phyloP scores from a whole-genome alignment of 495 filamentous ascomycete genomes.

The Hapsidospora chrysogenum region DNA sequence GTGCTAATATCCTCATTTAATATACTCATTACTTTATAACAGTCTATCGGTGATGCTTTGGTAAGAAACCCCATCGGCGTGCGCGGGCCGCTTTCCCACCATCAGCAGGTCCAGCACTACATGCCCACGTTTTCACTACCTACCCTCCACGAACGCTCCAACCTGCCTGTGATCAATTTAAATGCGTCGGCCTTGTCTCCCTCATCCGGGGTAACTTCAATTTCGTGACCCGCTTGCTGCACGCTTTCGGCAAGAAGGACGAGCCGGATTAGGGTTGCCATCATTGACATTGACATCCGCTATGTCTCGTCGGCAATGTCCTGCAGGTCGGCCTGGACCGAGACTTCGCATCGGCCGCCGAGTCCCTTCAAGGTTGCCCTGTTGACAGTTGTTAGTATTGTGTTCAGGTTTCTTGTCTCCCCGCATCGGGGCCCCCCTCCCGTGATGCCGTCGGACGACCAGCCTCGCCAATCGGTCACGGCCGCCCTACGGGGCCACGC shows the following conservation, averaged over 20 bases:
- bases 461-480: too few species aligned
- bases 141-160: not conserved
- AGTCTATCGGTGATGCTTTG: too few species aligned
- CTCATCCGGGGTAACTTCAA: not conserved
- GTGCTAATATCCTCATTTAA: too few species aligned
- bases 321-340: too few species aligned
- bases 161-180: too few species aligned
- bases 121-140: not conserved
- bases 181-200: not conserved
- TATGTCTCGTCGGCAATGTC: not conserved
- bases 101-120: not conserved
- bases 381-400: too few species aligned
- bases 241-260: not conserved
- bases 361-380: not conserved
- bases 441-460: too few species aligned
- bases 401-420: too few species aligned
- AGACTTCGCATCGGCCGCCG: not conserved
- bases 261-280: not conserved
- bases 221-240: not conserved
- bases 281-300: not conserved
- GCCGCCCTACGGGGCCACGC: too few species aligned
- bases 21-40: too few species aligned
- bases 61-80: too few species aligned
- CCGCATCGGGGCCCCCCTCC: too few species aligned
- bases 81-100: not conserved